Base-by-base conservation (phyloP, 2,329 filamentous ascomycete genomes). In the Grosmannia serpens region DNA sequence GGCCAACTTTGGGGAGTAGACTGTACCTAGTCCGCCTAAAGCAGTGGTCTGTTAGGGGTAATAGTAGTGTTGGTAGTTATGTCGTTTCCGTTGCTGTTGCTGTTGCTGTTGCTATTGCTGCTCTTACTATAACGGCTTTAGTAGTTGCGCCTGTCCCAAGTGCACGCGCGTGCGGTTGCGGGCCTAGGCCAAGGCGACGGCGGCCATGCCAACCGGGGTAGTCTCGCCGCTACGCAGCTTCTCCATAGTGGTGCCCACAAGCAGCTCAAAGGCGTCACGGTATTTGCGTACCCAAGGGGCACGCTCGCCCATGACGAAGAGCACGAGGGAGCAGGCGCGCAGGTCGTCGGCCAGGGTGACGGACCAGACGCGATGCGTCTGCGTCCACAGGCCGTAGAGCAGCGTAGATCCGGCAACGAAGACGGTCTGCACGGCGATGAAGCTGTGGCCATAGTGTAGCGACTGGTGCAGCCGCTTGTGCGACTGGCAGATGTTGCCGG, bases 301-400 rank as follows among this genome's bases (percentile, higher is more conserved):
- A 33, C 75, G 71, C 62, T 78, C 76, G 6, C 74, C 70, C 74
- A 78, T 78, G 46, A 77, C 74, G 55, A 77, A 77, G 1, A 78
- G 67, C 1, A 77, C 75, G 1, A 75, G 70, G 1, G 74, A 77
- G 65, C 75, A 77, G 4, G 75, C 75, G 38, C 76, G 74, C 54
- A 78, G 71, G 53, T 78, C 75, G 62, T 78, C 75, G 62, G 74
- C 74, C 58, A 77, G 70, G 7, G 70, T 69, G n/a, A 77, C 71
- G 11, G 74, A 76, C 75, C 75, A 78, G 11, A 77, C 69, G 35
- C 68, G 66, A 47, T 74, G 69, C n/a, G 70, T 72, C 49, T 74
- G 73, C 2, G 73, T 76, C 70, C 70, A 73, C 2, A 73, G 67
- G 4, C 66, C 68, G 59, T 72, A 71, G 2, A 71, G 62, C 53